Conservation (phyloP, 495 filamentous ascomycete genomes). For the Hyaloscypha finlandica region DNA sequence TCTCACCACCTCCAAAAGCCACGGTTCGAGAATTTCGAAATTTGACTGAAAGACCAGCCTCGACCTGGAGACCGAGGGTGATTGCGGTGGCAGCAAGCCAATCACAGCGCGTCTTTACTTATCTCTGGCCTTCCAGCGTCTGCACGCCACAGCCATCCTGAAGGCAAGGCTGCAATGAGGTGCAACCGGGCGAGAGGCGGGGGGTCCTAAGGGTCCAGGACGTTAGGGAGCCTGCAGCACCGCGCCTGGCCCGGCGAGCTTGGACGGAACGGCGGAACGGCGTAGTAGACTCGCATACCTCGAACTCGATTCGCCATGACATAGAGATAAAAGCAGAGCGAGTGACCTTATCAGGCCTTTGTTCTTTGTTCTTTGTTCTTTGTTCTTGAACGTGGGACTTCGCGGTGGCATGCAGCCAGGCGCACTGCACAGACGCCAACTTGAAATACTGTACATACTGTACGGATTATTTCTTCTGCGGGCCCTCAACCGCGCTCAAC, state of each 20-base stretch:
- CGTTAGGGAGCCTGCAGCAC: neutral
- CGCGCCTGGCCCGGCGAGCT: neutral
- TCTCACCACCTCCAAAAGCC: neutral
- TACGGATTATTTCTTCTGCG: neutral
- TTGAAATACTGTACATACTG: too few relatives aligned
- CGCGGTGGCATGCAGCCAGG: too few relatives aligned
- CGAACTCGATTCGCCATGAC: neutral
- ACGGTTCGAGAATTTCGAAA: neutral
- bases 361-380: too few relatives aligned
- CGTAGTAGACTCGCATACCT: neutral
- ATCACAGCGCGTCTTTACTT: constrained; percentile 7
- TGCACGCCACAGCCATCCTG: constrained; percentile 8
- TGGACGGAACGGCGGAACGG: neutral
- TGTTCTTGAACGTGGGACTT: neutral
- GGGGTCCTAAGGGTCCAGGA: neutral
- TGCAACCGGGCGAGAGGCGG: neutral
- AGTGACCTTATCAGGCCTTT: neutral
- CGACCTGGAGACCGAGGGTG: neutral
- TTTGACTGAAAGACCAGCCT: neutral
- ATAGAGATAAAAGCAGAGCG: neutral
- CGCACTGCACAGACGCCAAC: neutral
- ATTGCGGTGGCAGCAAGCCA: neutral
- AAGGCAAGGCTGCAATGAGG: neutral
- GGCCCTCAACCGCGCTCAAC: neutral
- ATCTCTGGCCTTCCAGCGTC: constrained; percentile 8